Base-by-base conservation (phyloP, 768 basidiomycete species). In the Serpula lacrymans region DNA sequence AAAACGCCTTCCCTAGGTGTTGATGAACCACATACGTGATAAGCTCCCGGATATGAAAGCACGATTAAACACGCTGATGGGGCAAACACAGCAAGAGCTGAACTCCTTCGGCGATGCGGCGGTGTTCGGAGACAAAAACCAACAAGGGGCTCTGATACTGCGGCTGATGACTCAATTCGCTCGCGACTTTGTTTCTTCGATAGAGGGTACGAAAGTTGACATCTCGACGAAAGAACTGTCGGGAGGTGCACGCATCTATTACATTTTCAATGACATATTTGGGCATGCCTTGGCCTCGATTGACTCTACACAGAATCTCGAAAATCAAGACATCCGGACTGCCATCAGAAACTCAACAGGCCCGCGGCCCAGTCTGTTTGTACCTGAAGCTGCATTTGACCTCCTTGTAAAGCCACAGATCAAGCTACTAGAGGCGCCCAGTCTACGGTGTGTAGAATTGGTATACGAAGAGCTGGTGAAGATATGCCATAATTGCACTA, bases 11-110 rank as follows among this genome's bases (percentile, higher is more conserved):
- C 3, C 39, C 14, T 42, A 84, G 89, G 92, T 97, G 23, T 67
- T 99, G 46, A 83, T 99, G 78, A 90, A 89, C 59, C 96, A 99
- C 59, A 98, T 99, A 48, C 82, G 96, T 44, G 96, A 99, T 57
- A 99, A 98, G 64, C 75, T 99, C 26, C 96, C 96, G 0, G 96
- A 99, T 63, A 98, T 99, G 96, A 99, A 99, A 63, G 96, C 96
- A 12, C 77, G 93, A 14, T 68, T 99, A 45, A 99, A 98, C 59
- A 99, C 96, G 3, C 68, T 97, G 17, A 98, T 98, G 90, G 94
- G 95, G 12, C 96, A 99, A 67, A 92, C 96, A 6, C 95, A 97
- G 58, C 96, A 99, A 61, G 96, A 99, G 62, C 77, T 99, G 30
- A 90, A 91, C 64, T 85, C 93, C 4, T 98, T 96, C 56, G 96